A percentile compares a stretch with the other conserved stretches of the same genome.
phyloP scores from a whole-genome alignment of 192 early-diverging fungal species.

The Oehlia diaphana region DNA sequence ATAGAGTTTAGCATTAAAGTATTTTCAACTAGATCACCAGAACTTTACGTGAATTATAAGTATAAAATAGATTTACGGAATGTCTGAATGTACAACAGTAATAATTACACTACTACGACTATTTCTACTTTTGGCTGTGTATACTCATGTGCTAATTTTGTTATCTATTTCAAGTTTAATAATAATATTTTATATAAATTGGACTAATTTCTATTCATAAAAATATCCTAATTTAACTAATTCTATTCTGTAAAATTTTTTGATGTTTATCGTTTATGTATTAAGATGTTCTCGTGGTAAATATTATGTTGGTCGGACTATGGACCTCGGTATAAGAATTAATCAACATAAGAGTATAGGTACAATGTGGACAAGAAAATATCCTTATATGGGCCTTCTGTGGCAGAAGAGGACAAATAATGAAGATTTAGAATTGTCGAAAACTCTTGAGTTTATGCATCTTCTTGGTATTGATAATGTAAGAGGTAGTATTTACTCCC shows the following conservation, averaged over 20 bases:
- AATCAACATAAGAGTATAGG: background rate
- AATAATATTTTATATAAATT: no score
- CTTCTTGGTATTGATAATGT: background rate
- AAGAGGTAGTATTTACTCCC: background rate
- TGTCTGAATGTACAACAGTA: no score
- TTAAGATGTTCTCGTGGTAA: background rate
- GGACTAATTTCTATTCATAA: no score
- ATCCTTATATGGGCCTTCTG: background rate
- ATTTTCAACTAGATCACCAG: no score
- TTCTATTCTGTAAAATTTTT: background rate
- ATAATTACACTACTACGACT: no score
- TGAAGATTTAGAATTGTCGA: background rate
- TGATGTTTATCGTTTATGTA: background rate
- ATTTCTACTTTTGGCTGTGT: no score
- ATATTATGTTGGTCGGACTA: background rate
- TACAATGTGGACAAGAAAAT: background rate
- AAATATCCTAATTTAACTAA: no score
- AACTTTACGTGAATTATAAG: no score
- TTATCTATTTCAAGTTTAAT: no score
- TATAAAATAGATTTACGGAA: no score
- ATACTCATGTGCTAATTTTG: no score
- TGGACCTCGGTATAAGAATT: background rate
- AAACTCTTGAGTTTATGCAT: slow-evolving; percentile 1
- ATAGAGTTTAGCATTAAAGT: no score
- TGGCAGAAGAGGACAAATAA: background rate